These are phyloP conservation scores for Penicillium malachiteum DNA, from an alignment of 495 filamentous ascomycete species.

Conservation along the genomic window DNA sequence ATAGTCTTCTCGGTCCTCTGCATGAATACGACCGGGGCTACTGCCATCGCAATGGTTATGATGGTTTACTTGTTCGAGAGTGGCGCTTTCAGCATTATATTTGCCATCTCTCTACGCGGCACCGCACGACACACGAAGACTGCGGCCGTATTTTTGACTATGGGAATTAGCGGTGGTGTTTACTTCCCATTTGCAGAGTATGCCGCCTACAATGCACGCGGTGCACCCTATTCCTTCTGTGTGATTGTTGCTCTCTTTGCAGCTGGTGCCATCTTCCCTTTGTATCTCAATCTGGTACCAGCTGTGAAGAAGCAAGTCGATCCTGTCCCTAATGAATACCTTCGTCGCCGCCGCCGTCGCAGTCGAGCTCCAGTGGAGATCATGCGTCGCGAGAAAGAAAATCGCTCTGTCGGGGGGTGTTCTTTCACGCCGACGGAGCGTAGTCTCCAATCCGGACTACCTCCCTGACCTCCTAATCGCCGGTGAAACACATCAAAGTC, in stretches of 20 bases:
- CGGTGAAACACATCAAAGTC: conserved; percentile 14
- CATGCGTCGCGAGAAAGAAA: conserved; percentile 35
- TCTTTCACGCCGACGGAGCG: conserved; percentile 39
- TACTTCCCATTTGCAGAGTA: conserved; percentile 57
- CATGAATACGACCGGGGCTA: conserved; percentile 50
- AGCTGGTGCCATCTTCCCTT: conserved; percentile 56
- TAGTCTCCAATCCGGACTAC: conserved; percentile 31
- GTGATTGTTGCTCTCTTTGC: conserved; percentile 59
- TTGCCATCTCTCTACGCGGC: conserved; percentile 59
- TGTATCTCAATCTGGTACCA: conserved; percentile 57
- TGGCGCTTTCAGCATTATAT: conserved; percentile 62
- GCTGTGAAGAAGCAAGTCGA: conserved; percentile 62
- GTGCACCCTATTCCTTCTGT: conserved; percentile 51
- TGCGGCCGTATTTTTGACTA: conserved; percentile 52
- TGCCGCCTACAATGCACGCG: conserved; percentile 36
- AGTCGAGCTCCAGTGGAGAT: conserved; percentile 15
- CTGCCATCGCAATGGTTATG: conserved; percentile 50
- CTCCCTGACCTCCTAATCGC: conserved; percentile 29
- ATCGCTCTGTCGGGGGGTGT: conserved; percentile 37
- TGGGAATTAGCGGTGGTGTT: conserved; percentile 57
- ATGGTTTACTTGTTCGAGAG: conserved; percentile 63
- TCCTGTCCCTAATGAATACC: conserved; percentile 49
- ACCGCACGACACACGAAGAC: conserved; percentile 61
- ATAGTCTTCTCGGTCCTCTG: conserved; percentile 54
- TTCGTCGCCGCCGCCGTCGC: conserved; percentile 36